Evolutionary conservation across 2,329 filamentous ascomycete genomes (phyloP).

Genomic region (Amauroascus verrucosus): DNA sequence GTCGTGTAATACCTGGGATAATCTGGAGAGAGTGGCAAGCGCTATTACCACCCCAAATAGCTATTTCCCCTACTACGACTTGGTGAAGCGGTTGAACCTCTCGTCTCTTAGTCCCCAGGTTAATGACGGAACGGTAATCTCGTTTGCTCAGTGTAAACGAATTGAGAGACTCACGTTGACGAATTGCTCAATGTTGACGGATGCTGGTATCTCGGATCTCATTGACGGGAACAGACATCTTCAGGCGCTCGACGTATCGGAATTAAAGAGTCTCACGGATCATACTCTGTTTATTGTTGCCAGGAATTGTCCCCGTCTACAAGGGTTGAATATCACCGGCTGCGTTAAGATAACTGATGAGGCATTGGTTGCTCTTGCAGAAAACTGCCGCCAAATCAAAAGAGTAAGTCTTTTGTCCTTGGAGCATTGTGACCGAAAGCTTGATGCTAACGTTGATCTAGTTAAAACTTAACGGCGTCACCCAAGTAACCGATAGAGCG

Average conservation of each 20-base stretch:
- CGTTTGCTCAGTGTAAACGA: constrained; percentile 74
- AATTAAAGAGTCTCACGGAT: constrained; percentile 70
- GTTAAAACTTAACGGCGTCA: constrained; percentile 90
- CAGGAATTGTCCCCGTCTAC: constrained; percentile 69
- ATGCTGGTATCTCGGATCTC: constrained; percentile 69
- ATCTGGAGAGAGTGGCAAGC: constrained; percentile 68
- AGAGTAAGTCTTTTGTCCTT: constrained; percentile 46
- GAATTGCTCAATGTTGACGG: constrained; percentile 74
- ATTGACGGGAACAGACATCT: constrained; percentile 69
- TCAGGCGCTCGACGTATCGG: constrained; percentile 81
- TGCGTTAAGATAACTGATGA: constrained; percentile 79
- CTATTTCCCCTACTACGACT: constrained; percentile 79
- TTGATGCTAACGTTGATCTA: constrained; percentile 28
- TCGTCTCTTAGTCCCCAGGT: constrained; percentile 64
- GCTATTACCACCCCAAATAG: constrained; percentile 63
- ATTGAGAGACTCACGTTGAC: constrained; percentile 89
- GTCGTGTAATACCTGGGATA: constrained; percentile 75
- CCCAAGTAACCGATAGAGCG: constrained; percentile 70
- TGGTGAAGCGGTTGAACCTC: constrained; percentile 86
- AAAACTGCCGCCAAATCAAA: constrained; percentile 78
- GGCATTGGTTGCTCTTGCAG: constrained; percentile 68
- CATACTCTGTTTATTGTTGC: constrained; percentile 67
- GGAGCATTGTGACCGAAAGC: neutral
- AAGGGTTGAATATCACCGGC: constrained; percentile 84
- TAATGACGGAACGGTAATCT: constrained; percentile 79